phyloP scores from a whole-genome alignment of 1,284 basidiomycete species.

The Heterobasidion occidentale region DNA sequence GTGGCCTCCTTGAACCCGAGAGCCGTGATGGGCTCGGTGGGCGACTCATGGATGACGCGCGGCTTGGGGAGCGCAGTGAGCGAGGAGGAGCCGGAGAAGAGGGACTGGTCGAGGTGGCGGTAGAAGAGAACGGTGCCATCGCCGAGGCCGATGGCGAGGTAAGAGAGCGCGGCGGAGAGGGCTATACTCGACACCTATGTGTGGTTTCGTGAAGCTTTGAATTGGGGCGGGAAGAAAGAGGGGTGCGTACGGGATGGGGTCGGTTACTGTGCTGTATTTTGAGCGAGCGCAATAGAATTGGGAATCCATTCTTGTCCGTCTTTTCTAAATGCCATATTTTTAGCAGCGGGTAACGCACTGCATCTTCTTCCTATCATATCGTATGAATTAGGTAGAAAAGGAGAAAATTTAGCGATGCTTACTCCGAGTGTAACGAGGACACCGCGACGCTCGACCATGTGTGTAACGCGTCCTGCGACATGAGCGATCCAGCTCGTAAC shows the following conservation, averaged over 20 bases:
- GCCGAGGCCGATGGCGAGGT: constrained; percentile 86
- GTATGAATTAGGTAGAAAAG: not conserved
- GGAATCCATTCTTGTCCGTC: constrained; percentile 64
- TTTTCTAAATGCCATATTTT: constrained; percentile 86
- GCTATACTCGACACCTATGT: constrained; percentile 74
- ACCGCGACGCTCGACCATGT: constrained; percentile 74
- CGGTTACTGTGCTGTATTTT: constrained; percentile 73
- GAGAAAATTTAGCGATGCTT: constrained; percentile 22
- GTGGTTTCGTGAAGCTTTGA: not conserved
- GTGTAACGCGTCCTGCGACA: constrained; percentile 70
- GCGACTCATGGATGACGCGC: constrained; percentile 70
- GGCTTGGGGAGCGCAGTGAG: constrained; percentile 75
- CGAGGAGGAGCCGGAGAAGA: constrained; percentile 53
- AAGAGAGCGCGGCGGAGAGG: constrained; percentile 72
- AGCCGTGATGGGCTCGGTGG: constrained; percentile 84
- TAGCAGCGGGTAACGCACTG: constrained; percentile 65
- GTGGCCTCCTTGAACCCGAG: constrained; percentile 77
- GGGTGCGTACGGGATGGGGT: constrained; percentile 67
- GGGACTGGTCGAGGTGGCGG: constrained; percentile 84
- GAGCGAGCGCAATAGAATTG: constrained; percentile 66
- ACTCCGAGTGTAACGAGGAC: constrained; percentile 83
- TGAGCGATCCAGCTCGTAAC: constrained; percentile 74
- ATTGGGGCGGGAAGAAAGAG: not conserved
- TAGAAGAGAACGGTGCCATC: constrained; percentile 94
- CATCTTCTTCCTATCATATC: constrained; percentile 64